Percentiles rank a stretch among this genome's conserved stretches.
phyloP scores from a whole-genome alignment of 139 green algal species.

The Chlamydomonas asymmetrica region DNA sequence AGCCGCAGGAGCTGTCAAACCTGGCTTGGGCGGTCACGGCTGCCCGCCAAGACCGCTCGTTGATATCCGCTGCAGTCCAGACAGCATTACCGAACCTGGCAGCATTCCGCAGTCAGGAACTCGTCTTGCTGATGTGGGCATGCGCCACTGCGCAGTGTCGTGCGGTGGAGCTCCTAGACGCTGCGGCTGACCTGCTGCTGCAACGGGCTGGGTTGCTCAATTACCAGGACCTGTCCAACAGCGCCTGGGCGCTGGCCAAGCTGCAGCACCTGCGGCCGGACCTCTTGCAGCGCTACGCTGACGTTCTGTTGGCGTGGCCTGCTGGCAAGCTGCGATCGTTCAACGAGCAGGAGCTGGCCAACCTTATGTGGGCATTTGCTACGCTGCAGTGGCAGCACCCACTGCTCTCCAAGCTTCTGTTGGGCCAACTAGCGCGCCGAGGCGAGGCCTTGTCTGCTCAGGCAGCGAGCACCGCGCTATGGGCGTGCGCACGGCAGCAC shows the following conservation, averaged over 20 bases:
- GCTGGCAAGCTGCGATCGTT: no score
- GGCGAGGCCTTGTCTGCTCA: conserved; percentile 4
- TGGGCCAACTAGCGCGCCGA: conserved; percentile 2
- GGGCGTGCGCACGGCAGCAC: conserved; percentile 11
- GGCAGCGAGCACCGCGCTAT: conserved; percentile 16
- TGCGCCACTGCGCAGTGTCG: conserved; percentile 9
- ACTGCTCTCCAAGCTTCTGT: neutral
- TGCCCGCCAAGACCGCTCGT: conserved; percentile 17
- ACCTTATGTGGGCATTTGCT: conserved; percentile 50
- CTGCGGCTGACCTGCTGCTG: conserved; percentile 22
- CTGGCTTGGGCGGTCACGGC: conserved; percentile 29
- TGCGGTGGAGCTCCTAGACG: conserved; percentile 14
- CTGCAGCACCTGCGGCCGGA: conserved; percentile 16
- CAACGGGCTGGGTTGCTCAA: conserved; percentile 3
- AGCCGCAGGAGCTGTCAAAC: conserved; percentile 37
- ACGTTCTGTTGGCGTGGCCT: no score
- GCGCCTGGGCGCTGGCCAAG: conserved; percentile 49
- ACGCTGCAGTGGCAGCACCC: neutral
- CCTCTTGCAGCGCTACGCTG: no score
- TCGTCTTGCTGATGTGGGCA: conserved; percentile 32
- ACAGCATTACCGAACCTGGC: conserved; percentile 17
- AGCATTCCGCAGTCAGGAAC: conserved; percentile 22
- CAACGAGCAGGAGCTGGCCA: conserved; percentile 48
- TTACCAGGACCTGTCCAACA: conserved; percentile 45
- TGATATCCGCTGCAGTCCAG: conserved; percentile 14